Conservation (phyloP, 257 asterid genomes). For the Penstemon barbatus region DNA sequence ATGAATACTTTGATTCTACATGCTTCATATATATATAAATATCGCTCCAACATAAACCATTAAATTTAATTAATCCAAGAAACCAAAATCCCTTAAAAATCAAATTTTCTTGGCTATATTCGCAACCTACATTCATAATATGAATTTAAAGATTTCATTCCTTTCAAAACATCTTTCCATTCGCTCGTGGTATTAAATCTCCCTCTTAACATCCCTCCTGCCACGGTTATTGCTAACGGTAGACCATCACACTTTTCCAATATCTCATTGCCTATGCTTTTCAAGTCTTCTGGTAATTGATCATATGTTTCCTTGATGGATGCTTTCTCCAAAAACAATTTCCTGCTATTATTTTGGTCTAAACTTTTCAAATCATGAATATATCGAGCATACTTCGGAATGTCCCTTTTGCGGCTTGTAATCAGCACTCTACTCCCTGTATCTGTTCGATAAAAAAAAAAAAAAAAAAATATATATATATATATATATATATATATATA, state of each 20-base stretch:
- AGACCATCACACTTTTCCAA: slow-evolving; percentile 26
- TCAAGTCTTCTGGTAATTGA: slow-evolving; percentile 23
- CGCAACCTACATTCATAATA: too few species aligned
- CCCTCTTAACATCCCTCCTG: slow-evolving; percentile 24
- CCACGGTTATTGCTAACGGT: slow-evolving; percentile 29
- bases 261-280: slow-evolving; percentile 27
- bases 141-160: neutral
- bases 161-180: slow-evolving; percentile 31
- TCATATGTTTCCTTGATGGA: neutral
- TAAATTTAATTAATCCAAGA: too few species aligned
- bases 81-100: too few species aligned
- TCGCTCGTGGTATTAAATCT: neutral
- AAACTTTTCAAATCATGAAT: slow-evolving; percentile 24
- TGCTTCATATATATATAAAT: too few species aligned
- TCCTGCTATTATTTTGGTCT: slow-evolving; percentile 28
- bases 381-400: neutral
- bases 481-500: too few species aligned
- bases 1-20: too few species aligned
- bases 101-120: too few species aligned
- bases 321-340: slow-evolving; percentile 28
- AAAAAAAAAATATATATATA: too few species aligned
- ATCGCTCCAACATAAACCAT: too few species aligned
- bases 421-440: slow-evolving; percentile 29
- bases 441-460: neutral
- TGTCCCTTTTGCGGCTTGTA: slow-evolving; percentile 18